A percentile compares a stretch with the other conserved stretches of the same genome.
phyloP scores from a whole-genome alignment of 148 eudicot genomes.

The Pouteria glomerata region DNA sequence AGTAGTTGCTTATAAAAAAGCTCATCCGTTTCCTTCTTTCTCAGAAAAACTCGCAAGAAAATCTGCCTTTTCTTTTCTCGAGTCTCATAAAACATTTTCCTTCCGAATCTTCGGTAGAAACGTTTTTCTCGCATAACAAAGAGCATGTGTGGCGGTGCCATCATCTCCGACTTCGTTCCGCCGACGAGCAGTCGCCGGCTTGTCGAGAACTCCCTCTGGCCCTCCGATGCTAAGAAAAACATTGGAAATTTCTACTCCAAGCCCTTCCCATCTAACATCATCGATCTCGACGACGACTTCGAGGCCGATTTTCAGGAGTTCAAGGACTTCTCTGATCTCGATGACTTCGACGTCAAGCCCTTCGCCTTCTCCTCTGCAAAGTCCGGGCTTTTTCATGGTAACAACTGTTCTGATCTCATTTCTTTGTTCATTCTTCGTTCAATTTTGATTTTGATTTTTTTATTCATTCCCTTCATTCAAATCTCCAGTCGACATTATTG shows the following conservation, averaged over 20 bases:
- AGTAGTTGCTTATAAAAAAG: no score
- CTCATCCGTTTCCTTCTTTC: no score
- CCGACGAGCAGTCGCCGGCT: slow-evolving; percentile 33
- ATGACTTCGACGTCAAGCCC: slow-evolving; percentile 20
- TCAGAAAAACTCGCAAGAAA: no score
- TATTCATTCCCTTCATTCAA: no score
- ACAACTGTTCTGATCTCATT: neutral
- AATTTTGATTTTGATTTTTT: no score
- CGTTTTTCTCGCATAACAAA: neutral
- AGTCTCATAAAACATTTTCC: no score
- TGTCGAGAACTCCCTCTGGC: slow-evolving; percentile 49
- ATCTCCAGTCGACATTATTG: no score
- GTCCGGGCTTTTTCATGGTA: slow-evolving; percentile 22
- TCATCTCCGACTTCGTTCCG: no score
- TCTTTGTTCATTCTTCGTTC: no score
- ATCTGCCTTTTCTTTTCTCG: no score
- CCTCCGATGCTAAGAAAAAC: slow-evolving; percentile 12
- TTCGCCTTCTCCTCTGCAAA: slow-evolving; percentile 31
- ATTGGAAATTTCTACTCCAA: slow-evolving; percentile 31
- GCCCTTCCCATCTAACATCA: slow-evolving; percentile 39
- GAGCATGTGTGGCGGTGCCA: slow-evolving; percentile 85
- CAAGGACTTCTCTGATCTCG: slow-evolving; percentile 33
- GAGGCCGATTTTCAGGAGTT: slow-evolving; percentile 75
- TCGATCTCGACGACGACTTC: slow-evolving; percentile 45
- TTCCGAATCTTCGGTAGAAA: no score